Evolutionary conservation across 495 filamentous ascomycete species (phyloP).

Genomic region (Halenospora varia): DNA sequence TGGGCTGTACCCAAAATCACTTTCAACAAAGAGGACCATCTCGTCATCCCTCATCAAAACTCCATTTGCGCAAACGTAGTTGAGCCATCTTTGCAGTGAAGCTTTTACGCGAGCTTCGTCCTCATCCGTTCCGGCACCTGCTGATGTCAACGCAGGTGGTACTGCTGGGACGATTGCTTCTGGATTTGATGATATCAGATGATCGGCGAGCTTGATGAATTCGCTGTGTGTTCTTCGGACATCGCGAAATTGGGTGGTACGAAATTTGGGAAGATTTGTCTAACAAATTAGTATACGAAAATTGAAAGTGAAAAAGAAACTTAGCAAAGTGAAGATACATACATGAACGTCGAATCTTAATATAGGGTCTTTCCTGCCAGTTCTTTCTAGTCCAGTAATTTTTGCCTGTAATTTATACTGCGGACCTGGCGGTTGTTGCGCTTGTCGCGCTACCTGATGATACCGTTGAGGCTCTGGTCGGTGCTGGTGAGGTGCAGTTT

Average conservation of each 20-base stretch:
- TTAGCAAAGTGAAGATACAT: constrained; percentile 23
- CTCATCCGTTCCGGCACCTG: constrained; percentile 94
- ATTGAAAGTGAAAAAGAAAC: constrained; percentile 2
- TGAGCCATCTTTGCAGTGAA: constrained; percentile 91
- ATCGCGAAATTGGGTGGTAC: constrained; percentile 96
- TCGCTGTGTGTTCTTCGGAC: constrained; percentile 93
- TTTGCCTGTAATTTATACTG: constrained; percentile 88
- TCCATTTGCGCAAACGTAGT: constrained; percentile 85
- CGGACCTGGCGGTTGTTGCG: constrained; percentile 37
- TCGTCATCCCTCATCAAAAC: constrained; percentile 93
- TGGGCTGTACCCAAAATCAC: constrained; percentile 96
- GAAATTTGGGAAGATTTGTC: constrained; percentile 97
- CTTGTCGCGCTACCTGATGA: constrained; percentile 32
- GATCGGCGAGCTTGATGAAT: constrained; percentile 90
- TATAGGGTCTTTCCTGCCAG: constrained; percentile 92
- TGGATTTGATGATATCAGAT: constrained; percentile 91
- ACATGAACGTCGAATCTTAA: constrained; percentile 97
- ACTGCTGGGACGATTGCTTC: constrained; percentile 98
- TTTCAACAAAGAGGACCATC: constrained; percentile 95
- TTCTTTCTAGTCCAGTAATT: constrained; percentile 87
- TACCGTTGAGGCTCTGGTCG: constrained; percentile 36
- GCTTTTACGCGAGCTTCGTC: constrained; percentile 88
- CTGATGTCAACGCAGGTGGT: constrained; percentile 83
- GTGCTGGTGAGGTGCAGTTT: constrained; percentile 33
- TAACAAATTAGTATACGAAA: constrained; percentile 30